Percentiles rank a stretch among this genome's conserved stretches.
Conservation (phyloP, 2,329 filamentous ascomycete species). For the Fusarium equiseti region DNA sequence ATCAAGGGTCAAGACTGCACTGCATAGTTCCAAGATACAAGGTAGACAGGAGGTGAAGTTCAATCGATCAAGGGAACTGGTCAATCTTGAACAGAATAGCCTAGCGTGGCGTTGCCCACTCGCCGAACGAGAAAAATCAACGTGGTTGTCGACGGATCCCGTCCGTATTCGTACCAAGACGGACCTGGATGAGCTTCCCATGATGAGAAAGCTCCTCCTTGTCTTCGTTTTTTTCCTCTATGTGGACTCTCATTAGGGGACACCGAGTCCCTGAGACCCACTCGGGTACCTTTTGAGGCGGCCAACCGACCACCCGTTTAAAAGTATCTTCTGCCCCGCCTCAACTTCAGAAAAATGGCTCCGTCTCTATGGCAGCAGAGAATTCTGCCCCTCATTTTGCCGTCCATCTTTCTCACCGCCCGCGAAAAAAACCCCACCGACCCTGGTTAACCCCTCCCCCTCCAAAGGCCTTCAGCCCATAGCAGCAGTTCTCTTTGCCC, state of each 20-base stretch:
- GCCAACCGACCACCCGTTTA: conserved; percentile 24
- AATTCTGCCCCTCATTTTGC: conserved; percentile 50
- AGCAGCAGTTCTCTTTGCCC: conserved; percentile 32
- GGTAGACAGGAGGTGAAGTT: background rate
- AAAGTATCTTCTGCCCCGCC: conserved; percentile 39
- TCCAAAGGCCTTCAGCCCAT: conserved; percentile 29
- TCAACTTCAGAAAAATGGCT: conserved; percentile 20
- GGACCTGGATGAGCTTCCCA: conserved; percentile 30
- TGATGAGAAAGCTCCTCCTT: conserved; percentile 33
- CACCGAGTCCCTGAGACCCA: conserved; percentile 36
- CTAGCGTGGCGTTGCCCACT: conserved; percentile 32
- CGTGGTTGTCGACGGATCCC: conserved; percentile 35
- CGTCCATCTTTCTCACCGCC: conserved; percentile 42
- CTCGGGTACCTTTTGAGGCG: conserved; percentile 29
- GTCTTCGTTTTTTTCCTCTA: conserved; percentile 19
- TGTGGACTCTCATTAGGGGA: conserved; percentile 23
- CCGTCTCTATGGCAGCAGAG: conserved; percentile 39
- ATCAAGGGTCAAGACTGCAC: conserved; percentile 20
- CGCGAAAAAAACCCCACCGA: conserved; percentile 34
- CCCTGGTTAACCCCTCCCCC: conserved; percentile 37
- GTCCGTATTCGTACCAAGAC: conserved; percentile 40
- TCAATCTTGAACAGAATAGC: background rate
- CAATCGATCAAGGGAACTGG: conserved; percentile 2
- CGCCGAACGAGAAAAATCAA: conserved; percentile 43
- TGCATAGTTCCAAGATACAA: conserved; percentile 1